Evolutionary conservation across 345 rosid species (phyloP).

Genomic region (Eucalyptus shirleyi): DNA sequence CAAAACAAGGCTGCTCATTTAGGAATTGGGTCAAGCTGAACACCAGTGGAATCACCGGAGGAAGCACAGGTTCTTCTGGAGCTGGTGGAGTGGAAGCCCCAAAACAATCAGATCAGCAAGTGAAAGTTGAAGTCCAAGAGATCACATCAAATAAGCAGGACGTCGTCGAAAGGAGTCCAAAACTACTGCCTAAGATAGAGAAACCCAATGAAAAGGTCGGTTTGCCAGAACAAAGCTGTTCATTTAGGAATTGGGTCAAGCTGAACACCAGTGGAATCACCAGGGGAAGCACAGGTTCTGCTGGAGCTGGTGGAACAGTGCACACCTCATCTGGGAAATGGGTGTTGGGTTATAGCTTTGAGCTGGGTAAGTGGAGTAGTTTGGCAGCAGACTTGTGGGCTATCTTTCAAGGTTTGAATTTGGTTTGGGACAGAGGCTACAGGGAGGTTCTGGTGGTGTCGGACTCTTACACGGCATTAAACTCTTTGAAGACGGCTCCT

Average conservation of each 20-base stretch:
- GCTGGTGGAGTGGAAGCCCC: background rate
- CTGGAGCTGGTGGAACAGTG: conserved; percentile 31
- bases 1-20: background rate
- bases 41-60: background rate
- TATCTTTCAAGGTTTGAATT: conserved; percentile 29
- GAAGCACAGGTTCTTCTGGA: background rate
- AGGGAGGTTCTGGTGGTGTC: conserved; percentile 25
- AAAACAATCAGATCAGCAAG: background rate
- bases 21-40: background rate
- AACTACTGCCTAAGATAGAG: background rate
- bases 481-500: conserved; percentile 5
- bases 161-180: background rate
- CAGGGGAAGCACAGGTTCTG: background rate
- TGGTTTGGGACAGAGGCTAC: conserved; percentile 31
- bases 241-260: conserved; percentile 22
- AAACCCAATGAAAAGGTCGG: background rate
- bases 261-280: conserved; percentile 23
- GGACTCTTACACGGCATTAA: conserved; percentile 5
- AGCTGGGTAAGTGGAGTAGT: background rate
- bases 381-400: conserved; percentile 31
- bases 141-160: background rate
- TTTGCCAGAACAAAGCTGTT: conserved; percentile 1
- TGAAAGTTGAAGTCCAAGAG: background rate
- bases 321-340: conserved; percentile 42
- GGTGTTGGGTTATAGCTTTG: conserved; percentile 32